These are phyloP conservation scores for Xylaria longipes DNA, from an alignment of 495 filamentous ascomycete genomes.

Conservation along the genomic window DNA sequence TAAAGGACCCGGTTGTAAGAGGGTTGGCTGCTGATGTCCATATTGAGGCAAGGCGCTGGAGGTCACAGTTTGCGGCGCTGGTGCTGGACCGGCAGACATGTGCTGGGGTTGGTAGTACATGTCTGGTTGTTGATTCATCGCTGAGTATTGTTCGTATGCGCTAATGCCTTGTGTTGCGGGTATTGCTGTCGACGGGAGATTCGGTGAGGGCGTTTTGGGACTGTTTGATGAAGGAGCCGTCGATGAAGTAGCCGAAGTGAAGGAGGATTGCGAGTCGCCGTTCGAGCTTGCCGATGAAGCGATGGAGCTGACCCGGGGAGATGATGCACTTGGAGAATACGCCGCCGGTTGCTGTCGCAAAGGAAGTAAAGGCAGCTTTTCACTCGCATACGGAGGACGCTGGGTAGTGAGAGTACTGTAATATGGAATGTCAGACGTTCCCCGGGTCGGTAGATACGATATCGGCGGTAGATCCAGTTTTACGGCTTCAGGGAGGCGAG, in stretches of 20 bases:
- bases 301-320: slow-evolving; percentile 72
- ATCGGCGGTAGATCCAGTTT: slow-evolving; percentile 99
- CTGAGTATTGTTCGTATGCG: slow-evolving; percentile 66
- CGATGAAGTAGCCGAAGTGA: slow-evolving; percentile 59
- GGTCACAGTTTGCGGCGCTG: slow-evolving; percentile 80
- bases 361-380: slow-evolving; percentile 79
- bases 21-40: slow-evolving; percentile 76
- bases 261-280: slow-evolving; percentile 59
- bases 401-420: slow-evolving; percentile 75
- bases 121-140: slow-evolving; percentile 89
- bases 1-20: slow-evolving; percentile 72
- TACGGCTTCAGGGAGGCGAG: slow-evolving; percentile 66
- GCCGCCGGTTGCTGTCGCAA: slow-evolving; percentile 68
- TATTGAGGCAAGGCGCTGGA: slow-evolving; percentile 76
- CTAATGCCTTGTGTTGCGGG: slow-evolving; percentile 50
- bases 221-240: slow-evolving; percentile 59
- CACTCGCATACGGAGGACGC: slow-evolving; percentile 69
- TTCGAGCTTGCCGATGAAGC: slow-evolving; percentile 61
- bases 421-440: slow-evolving; percentile 77
- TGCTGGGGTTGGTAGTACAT: slow-evolving; percentile 79
- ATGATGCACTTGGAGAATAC: slow-evolving; percentile 69
- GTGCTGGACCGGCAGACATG: slow-evolving; percentile 81
- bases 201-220: slow-evolving; percentile 63
- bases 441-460: slow-evolving; percentile 89
- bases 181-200: slow-evolving; percentile 49